Evolutionary conservation across 1,284 basidiomycete species (phyloP), one percentile per base, ranked within the genome.

Genomic region (Puccinia horiana): DNA sequence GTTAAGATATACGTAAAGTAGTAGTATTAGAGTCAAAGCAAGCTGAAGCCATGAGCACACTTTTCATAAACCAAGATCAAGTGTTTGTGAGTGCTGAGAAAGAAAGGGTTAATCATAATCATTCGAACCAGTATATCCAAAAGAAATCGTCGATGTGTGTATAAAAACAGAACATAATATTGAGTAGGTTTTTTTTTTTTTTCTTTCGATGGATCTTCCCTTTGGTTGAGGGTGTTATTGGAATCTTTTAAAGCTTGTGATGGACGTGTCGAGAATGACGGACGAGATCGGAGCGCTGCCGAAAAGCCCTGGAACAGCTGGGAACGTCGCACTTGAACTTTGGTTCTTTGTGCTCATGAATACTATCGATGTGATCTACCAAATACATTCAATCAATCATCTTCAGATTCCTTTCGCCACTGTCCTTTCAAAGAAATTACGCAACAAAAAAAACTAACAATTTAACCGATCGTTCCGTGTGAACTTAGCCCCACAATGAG

Each of bases 351-450:
- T 56, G 54, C 26, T 75, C 73, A 56, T 75, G 73, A 26, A 75
- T 75, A 58, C 73, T 75, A 58, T 75, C 73, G n/a, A 75, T 75
- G 58, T 75, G 73, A 75, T 75, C 73, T 75, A 56, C 47, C 11
- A 52, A 74, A 26, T 47, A 52, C 20, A 32, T 14, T 32, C 5
- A 52, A 58, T 26, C n/a, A 14, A 63, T 14, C 32, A 29, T 67
- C 29, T 5, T 23, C 16, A 40, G 18, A 40, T 32, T 65, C 14
- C 29, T 65, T 65, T 65, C 26, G 14, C 26, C 11, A 40, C n/a
- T 20, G 37, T 23, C 40, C 14, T 16, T n/a, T 2, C 12, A 11
- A 23, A 26, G 14, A n/a, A 23, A 49, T 16, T 29, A 35, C 8
- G 69, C 12, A 12, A 49, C 23, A 72, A 47, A 37, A 49, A 49